Percentiles rank a stretch among this genome's conserved stretches.
Conservation (phyloP, 176 grass and related monocot genomes). For the Musa beccarii region DNA sequence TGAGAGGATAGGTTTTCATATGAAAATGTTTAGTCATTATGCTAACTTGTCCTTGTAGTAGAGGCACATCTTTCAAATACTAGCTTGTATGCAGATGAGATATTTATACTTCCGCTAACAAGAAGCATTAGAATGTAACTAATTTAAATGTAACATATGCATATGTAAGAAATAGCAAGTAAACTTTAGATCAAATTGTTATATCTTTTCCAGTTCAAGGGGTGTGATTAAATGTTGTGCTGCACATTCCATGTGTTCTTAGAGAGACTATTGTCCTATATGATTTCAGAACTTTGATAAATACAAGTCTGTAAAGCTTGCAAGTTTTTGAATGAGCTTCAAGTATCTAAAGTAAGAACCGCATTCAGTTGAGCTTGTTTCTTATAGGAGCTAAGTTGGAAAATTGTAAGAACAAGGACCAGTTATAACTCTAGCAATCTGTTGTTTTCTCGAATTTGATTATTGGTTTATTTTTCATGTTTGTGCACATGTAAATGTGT, state of each 20-base stretch:
- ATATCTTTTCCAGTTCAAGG: too few relatives aligned
- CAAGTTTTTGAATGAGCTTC: background rate
- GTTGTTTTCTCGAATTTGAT: too few relatives aligned
- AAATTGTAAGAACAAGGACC: too few relatives aligned
- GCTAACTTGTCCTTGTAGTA: background rate
- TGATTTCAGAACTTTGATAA: background rate
- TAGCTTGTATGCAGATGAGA: too few relatives aligned
- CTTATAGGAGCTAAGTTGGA: background rate
- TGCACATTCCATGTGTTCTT: background rate
- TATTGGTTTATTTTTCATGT: too few relatives aligned
- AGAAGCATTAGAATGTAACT: background rate
- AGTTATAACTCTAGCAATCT: too few relatives aligned
- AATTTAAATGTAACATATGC: background rate
- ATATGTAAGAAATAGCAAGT: too few relatives aligned
- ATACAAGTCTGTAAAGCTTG: background rate
- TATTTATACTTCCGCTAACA: too few relatives aligned
- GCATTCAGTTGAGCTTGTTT: background rate
- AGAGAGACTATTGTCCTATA: background rate
- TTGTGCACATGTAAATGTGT: too few relatives aligned
- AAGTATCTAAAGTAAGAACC: background rate
- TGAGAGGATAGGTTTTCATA: conserved; percentile 67
- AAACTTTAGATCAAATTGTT: too few relatives aligned
- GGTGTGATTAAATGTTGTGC: too few relatives aligned
- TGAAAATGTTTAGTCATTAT: conserved; percentile 42
- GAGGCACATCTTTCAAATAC: background rate